A percentile compares a stretch with the other conserved stretches of the same genome.
Conservation (phyloP, 1,284 basidiomycete genomes). For the Uromyces viciae-fabae region DNA sequence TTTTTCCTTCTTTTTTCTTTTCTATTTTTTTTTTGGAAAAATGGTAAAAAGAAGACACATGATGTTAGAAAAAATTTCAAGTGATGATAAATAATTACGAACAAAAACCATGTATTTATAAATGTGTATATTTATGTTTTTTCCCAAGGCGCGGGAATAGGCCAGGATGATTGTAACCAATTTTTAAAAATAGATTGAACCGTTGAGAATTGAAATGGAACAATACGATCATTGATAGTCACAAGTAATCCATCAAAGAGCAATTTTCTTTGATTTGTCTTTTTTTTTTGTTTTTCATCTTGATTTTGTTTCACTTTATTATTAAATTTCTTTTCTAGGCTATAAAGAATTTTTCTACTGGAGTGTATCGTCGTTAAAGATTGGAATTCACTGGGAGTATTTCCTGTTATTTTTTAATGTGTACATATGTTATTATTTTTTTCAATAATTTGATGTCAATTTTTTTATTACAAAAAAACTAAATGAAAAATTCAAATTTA, state of each 20-base stretch:
- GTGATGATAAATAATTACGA: no score
- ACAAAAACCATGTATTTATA: no score
- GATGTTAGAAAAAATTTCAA: no score
- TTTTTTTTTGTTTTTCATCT: background rate
- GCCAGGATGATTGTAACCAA: background rate
- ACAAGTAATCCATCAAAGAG: background rate
- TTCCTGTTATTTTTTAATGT: background rate
- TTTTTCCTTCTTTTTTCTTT: no score
- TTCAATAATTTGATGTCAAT: background rate
- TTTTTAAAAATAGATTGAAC: background rate
- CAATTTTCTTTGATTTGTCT: background rate
- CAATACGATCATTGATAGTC: conserved; percentile 18
- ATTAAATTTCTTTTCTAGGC: background rate
- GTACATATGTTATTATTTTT: background rate
- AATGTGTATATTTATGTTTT: background rate
- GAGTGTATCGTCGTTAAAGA: background rate
- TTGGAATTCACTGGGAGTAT: background rate
- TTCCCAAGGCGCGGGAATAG: conserved; percentile 5
- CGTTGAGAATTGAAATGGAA: background rate
- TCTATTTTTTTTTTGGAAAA: no score
- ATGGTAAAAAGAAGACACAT: no score
- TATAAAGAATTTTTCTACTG: background rate
- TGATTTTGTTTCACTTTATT: background rate
- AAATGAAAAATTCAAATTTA: background rate
- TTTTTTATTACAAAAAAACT: background rate